Evolutionary conservation across 257 asterid species (phyloP), one percentile per base, ranked within the genome.

Genomic region (Leonotis leonurus): DNA sequence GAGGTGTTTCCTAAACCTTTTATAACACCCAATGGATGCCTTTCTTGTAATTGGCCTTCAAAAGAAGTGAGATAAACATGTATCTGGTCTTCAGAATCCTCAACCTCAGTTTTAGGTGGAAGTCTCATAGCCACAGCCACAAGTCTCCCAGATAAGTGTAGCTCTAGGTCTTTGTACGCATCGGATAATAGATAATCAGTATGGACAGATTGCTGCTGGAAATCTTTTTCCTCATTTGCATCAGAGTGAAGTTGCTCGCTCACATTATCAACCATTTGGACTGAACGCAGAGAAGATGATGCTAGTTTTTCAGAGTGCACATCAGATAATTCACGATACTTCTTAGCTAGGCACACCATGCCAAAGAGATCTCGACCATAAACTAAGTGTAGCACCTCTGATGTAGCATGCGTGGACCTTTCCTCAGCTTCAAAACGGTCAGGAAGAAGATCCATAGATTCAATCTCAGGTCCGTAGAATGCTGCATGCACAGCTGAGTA

Each of bases 301-400:
- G 73, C 29, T 70, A 88, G 70, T 37, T 79, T 83, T 51, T 65
- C 77, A 16, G 49, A 52, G 62, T 37, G 17, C 41, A 75, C 60
- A 72, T 81, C 71, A 4, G 87, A 72, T 65, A 90, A 72, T 64
- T 80, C 81, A 65, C 74, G 70, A 69, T 57, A 26, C 80, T 64
- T 80, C 70, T 78, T 71, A 60, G 88, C 78, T 24, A 88, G 41
- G 56, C 93, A 78, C 65, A 92, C 92, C 83, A 88, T 80, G 52
- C 98, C 98, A 71, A 92, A 88, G 65, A 88, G 92, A 64, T 88
- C 93, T 67, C 95, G 76, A 18, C 98, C 98, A 10, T 87, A 84
- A 66, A 92, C 98, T 71, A 92, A 85, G 78, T 92, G 98, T 40
- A 92, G 81, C 71, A 92, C 94, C 83, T 92, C 93, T 22, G 89